Conservation (phyloP, 2,329 filamentous ascomycete genomes). For the Penicillium griseofulvum region DNA sequence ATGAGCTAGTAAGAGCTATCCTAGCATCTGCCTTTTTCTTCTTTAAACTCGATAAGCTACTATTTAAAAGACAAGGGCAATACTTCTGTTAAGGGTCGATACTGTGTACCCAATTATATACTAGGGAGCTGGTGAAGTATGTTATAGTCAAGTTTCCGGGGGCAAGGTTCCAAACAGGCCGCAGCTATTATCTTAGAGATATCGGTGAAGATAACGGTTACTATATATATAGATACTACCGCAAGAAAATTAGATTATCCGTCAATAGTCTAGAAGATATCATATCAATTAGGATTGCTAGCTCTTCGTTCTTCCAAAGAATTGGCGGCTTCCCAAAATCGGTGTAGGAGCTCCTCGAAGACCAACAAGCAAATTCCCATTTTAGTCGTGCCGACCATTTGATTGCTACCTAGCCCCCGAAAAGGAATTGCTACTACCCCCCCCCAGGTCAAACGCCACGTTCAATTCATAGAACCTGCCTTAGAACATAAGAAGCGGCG, state of each 20-base stretch:
- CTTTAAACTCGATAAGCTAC: conserved; percentile 19
- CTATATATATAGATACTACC: conserved; percentile 1
- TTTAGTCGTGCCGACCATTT: conserved; percentile 7
- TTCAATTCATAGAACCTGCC: neutral
- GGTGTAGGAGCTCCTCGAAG: neutral
- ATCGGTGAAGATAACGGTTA: neutral
- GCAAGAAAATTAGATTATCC: neutral
- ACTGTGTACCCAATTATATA: conserved; percentile 9
- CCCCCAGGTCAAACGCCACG: neutral
- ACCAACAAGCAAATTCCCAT: neutral
- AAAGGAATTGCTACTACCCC: conserved; percentile 2
- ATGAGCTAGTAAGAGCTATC: too few relatives aligned
- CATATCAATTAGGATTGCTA: conserved; percentile 2
- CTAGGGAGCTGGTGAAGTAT: neutral
- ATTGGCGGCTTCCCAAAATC: conserved; percentile 8
- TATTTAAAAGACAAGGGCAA: conserved; percentile 4
- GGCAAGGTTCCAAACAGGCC: neutral
- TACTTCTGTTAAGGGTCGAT: conserved; percentile 18
- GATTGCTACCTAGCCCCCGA: neutral
- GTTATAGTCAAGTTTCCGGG: neutral
- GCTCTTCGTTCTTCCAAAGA: neutral
- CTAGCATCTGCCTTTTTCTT: conserved; percentile 16
- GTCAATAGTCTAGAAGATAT: neutral
- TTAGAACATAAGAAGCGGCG: too few relatives aligned
- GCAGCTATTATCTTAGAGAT: neutral